Base-by-base conservation (phyloP, 257 asterid genomes). In the Solanum sitiens region DNA sequence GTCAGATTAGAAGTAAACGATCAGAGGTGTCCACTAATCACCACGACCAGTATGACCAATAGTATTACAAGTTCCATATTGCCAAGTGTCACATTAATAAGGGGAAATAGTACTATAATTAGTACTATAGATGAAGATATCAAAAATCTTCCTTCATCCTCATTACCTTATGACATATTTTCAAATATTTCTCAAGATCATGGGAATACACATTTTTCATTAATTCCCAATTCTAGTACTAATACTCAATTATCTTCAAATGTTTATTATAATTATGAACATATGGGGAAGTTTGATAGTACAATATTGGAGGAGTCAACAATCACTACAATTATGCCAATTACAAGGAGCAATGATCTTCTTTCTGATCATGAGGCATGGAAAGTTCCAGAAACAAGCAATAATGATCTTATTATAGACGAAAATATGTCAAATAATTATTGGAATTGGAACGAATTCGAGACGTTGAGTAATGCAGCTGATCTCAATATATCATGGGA, bases 401-500 rank as follows among this genome's bases (percentile, higher is more conserved):
- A 65, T 75, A 9, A 42, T 74, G 50, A 79, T 30, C 73, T 10
- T 70, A 53, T 18, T 37, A 74, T 63, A 63, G 7, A 37, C 53
- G 87, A 75, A 12, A 91, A 90, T 44, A 83, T 88, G 86, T 73
- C 89, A 47, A 91, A 1, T 82, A 47, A 84, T 42, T 85, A 73
- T 23, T 92, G 93, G 94, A 90, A 90, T 86, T 91, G 90, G 92
- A 89, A 87, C 50, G 95, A 91, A 86, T 76, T 89, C 25, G 92
- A 92, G 68, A 45, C 86, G 56, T 86, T 88, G 30, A 67, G 86
- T 87, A 89, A 45, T 74, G 83, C 94, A 61, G 88, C 93, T 77
- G 95, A 93, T 90, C 88, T 93, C 63, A 89, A 91, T 83, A 86
- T 77, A 47, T 79, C 85, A 39, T 92, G 93, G 94, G 93, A 91